Percentiles rank a stretch among this genome's conserved stretches.
These are phyloP conservation scores for Cryptosporidium ryanae DNA, from an alignment of 169 alveolate species.

Conservation along the genomic window DNA sequence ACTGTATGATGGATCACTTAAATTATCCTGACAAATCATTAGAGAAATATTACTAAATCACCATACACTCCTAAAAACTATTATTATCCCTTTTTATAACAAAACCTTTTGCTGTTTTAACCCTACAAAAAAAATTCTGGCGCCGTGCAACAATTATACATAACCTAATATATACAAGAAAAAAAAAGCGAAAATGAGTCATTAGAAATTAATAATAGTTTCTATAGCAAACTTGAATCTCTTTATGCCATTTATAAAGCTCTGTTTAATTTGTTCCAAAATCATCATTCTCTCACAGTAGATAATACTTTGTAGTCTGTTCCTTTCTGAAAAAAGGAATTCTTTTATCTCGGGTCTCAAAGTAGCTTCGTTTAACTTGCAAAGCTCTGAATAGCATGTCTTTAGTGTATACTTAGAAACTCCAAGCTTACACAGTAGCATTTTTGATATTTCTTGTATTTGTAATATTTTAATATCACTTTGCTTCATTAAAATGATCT, in stretches of 20 bases:
- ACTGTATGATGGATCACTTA: not conserved
- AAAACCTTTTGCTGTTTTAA: too few species aligned
- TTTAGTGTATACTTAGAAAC: slow-evolving; percentile 19
- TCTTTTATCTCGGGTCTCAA: slow-evolving; percentile 3
- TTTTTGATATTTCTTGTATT: slow-evolving; percentile 8
- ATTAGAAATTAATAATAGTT: not conserved
- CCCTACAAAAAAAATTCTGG: too few species aligned
- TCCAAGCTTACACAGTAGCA: slow-evolving; percentile 3
- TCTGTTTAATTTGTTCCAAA: not conserved
- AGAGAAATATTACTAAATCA: not conserved
- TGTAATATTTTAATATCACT: not conserved
- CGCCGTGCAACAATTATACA: too few species aligned
- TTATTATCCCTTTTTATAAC: not conserved
- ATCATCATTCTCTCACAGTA: slow-evolving; percentile 10
- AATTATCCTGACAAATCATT: not conserved
- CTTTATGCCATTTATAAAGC: not conserved
- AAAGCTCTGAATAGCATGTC: slow-evolving; percentile 23
- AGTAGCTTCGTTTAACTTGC: not conserved
- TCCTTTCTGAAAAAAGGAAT: not conserved
- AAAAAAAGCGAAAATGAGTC: too few species aligned
- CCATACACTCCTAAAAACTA: not conserved
- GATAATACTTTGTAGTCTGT: slow-evolving; percentile 15
- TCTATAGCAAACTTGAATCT: slow-evolving; percentile 18
- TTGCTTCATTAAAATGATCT: not conserved
- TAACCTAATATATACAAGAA: too few species aligned